Conservation (phyloP, 2,329 filamentous ascomycete genomes). For the Neurospora crassa region DNA sequence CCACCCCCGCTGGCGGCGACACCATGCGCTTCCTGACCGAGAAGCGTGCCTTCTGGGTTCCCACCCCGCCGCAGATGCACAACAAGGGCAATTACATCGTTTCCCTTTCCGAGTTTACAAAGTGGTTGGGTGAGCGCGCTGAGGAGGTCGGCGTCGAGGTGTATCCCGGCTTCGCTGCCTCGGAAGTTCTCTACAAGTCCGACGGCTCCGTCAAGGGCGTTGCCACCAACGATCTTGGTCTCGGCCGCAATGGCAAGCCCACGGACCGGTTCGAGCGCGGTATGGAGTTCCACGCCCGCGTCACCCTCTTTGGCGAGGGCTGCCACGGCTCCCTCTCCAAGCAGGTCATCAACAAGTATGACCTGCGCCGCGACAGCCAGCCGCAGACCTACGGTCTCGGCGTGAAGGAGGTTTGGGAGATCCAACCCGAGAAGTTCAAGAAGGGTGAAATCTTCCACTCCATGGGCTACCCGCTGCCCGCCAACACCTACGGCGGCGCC, state of each 20-base stretch:
- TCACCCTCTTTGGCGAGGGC: slow-evolving; percentile 88
- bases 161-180: slow-evolving; percentile 91
- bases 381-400: slow-evolving; percentile 93
- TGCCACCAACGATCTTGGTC: slow-evolving; percentile 88
- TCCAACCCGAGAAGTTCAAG: slow-evolving; percentile 84
- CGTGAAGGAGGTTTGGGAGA: slow-evolving; percentile 95
- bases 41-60: slow-evolving; percentile 66
- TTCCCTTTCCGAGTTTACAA: slow-evolving; percentile 86
- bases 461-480: slow-evolving; percentile 83
- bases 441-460: slow-evolving; percentile 80
- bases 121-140: slow-evolving; percentile 93
- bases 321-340: slow-evolving; percentile 95
- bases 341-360: slow-evolving; percentile 89
- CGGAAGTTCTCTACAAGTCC: slow-evolving; percentile 76
- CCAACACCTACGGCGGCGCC: slow-evolving; percentile 89
- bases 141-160: slow-evolving; percentile 94
- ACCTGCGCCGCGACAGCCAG: slow-evolving; percentile 78
- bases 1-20: slow-evolving; percentile 73
- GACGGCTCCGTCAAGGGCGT: slow-evolving; percentile 90
- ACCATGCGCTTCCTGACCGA: slow-evolving; percentile 93
- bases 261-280: slow-evolving; percentile 91
- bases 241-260: slow-evolving; percentile 70
- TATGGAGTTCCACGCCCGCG: slow-evolving; percentile 94
- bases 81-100: slow-evolving; percentile 98
- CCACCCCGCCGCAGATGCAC: slow-evolving; percentile 91